Evolutionary conservation across 2,329 filamentous ascomycete genomes (phyloP).

Genomic region (Pseudocercospora cruenta): DNA sequence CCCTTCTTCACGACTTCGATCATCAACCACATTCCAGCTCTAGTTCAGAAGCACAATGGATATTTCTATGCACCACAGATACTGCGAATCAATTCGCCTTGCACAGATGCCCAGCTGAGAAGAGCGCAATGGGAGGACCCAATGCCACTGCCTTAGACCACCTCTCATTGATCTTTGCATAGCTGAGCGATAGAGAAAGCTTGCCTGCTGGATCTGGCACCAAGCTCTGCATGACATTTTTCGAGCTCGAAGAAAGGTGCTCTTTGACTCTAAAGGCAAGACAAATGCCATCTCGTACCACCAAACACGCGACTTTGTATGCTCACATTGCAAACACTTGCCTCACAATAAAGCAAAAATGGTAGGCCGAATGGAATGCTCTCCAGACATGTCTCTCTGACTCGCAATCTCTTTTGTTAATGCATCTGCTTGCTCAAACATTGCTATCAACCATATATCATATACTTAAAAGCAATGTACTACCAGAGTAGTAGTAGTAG

Average conservation of each 20-base stretch:
- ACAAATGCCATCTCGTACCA: constrained; percentile 8
- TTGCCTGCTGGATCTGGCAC: not conserved
- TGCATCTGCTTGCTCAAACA: not conserved
- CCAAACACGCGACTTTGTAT: constrained; percentile 9
- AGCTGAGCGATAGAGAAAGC: not conserved
- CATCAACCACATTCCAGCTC: not conserved
- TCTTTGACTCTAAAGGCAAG: not conserved
- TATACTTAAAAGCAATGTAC: not conserved
- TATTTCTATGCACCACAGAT: not conserved
- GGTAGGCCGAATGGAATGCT: not conserved
- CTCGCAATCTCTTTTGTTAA: not conserved
- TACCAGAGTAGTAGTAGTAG: too few species aligned
- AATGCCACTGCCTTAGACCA: not conserved
- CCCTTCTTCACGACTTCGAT: constrained; percentile 1
- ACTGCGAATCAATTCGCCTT: not conserved
- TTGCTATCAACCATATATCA: not conserved
- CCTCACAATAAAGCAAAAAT: not conserved
- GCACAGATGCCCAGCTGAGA: not conserved
- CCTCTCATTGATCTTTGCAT: not conserved
- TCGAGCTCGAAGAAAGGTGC: not conserved
- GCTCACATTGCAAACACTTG: constrained; percentile 9
- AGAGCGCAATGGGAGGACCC: not conserved
- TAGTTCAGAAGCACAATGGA: not conserved
- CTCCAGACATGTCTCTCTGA: not conserved
- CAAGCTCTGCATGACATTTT: not conserved